Conservation (phyloP, 768 basidiomycete genomes). For the Pulveroboletus sp. region DNA sequence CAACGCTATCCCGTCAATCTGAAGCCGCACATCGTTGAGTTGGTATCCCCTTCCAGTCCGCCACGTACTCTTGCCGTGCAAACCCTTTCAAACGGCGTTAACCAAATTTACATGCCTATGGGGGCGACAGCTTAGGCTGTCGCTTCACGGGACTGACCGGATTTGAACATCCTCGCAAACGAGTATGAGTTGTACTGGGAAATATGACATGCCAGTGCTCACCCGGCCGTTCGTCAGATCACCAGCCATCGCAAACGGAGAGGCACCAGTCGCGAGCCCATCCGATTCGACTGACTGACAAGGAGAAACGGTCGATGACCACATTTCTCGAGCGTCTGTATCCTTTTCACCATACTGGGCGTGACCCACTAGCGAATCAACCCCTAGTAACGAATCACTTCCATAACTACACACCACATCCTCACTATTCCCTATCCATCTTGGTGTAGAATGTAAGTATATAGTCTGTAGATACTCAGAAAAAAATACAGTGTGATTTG, state of each 20-base stretch:
- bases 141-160: background rate
- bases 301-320: background rate
- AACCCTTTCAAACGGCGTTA: background rate
- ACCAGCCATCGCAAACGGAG: background rate
- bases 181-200: constrained; percentile 2
- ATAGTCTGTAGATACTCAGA: no score
- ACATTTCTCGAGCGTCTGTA: constrained; percentile 9
- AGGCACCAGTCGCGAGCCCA: background rate
- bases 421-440: no score
- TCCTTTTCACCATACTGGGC: constrained; percentile 9
- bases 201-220: background rate
- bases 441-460: no score
- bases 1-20: background rate
- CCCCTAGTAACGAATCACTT: no score
- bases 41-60: background rate
- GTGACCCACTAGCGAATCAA: no score
- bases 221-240: constrained; percentile 5
- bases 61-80: background rate
- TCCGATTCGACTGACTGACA: background rate
- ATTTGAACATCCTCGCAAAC: background rate
- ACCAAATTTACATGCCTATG: background rate
- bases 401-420: no score
- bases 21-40: background rate
- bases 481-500: no score
- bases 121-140: background rate